Evolutionary conservation across 495 filamentous ascomycete species (phyloP).

Genomic region (Aspergillus sparsus): DNA sequence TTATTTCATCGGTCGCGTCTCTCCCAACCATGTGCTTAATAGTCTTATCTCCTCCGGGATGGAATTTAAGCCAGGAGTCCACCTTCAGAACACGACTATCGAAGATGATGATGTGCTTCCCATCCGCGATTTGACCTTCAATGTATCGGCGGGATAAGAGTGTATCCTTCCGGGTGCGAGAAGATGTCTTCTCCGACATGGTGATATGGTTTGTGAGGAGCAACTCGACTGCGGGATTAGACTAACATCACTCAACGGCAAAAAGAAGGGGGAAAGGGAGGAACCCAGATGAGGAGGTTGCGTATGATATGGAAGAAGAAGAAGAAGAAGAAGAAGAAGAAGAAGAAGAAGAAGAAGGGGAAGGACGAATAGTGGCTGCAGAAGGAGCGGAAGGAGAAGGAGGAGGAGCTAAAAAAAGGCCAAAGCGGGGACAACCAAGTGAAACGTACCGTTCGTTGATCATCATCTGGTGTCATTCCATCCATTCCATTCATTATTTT

Average conservation of each 20-base stretch:
- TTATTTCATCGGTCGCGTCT: slow-evolving; percentile 96
- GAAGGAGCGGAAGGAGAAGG: slow-evolving; percentile 8
- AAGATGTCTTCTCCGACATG: slow-evolving; percentile 13
- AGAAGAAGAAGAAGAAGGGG: neutral
- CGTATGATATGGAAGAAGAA: slow-evolving; percentile 8
- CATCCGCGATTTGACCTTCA: slow-evolving; percentile 84
- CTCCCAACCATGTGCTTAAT: slow-evolving; percentile 94
- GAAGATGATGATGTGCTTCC: slow-evolving; percentile 77
- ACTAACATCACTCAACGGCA: too few species aligned
- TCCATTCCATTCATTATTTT: neutral
- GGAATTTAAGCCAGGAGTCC: slow-evolving; percentile 83
- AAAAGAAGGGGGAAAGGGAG: neutral
- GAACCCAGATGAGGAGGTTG: slow-evolving; percentile 9
- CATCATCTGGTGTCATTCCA: slow-evolving; percentile 13
- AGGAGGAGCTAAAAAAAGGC: slow-evolving; percentile 22
- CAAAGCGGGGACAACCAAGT: slow-evolving; percentile 26
- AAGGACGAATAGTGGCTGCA: neutral
- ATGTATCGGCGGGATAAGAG: slow-evolving; percentile 72
- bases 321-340: neutral
- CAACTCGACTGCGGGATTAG: too few species aligned
- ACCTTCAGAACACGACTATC: slow-evolving; percentile 80
- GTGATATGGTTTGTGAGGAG: slow-evolving; percentile 7
- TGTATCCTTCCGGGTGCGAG: slow-evolving; percentile 43
- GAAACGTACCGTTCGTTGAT: slow-evolving; percentile 19
- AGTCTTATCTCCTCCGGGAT: slow-evolving; percentile 90